Evolutionary conservation across 2,329 filamentous ascomycete species (phyloP).

Genomic region (Phialocephala sp.): DNA sequence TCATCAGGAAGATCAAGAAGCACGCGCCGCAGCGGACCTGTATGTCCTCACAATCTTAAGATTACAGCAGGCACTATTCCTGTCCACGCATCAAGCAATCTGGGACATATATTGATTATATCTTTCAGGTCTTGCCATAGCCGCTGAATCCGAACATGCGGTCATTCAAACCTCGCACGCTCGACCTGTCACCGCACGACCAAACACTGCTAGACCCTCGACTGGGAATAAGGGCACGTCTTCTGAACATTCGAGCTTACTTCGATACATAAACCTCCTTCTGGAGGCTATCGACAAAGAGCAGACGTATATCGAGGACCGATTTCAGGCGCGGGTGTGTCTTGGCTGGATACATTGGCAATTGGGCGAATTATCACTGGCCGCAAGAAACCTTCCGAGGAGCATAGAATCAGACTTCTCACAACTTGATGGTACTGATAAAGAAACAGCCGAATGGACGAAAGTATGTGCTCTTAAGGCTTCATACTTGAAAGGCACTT

Average conservation of each 20-base stretch:
- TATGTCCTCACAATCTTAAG: conserved; percentile 52
- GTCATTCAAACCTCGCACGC: conserved; percentile 58
- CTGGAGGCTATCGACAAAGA: conserved; percentile 64
- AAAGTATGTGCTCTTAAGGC: conserved; percentile 81
- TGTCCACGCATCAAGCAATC: not conserved
- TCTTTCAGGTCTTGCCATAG: conserved; percentile 67
- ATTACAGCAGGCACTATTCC: not conserved
- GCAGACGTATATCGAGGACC: conserved; percentile 58
- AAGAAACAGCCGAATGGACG: conserved; percentile 72
- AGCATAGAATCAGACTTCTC: conserved; percentile 62
- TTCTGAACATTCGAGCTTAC: conserved; percentile 36
- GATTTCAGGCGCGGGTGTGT: conserved; percentile 81
- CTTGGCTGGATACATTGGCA: conserved; percentile 86
- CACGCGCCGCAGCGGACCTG: conserved; percentile 86
- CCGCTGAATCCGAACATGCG: conserved; percentile 71
- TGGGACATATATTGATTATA: conserved; percentile 28
- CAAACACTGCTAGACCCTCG: conserved; percentile 30
- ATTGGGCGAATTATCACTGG: conserved; percentile 69
- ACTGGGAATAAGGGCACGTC: conserved; percentile 29
- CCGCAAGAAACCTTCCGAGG: conserved; percentile 65
- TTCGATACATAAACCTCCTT: conserved; percentile 47
- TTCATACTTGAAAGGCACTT: conserved; percentile 76
- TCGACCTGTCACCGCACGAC: conserved; percentile 28
- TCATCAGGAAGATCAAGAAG: conserved; percentile 92
- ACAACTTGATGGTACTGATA: conserved; percentile 57